Percentiles rank a stretch among this genome's conserved stretches.
phyloP scores from a whole-genome alignment of 176 grass and related monocot genomes.

The Carex littledalei region DNA sequence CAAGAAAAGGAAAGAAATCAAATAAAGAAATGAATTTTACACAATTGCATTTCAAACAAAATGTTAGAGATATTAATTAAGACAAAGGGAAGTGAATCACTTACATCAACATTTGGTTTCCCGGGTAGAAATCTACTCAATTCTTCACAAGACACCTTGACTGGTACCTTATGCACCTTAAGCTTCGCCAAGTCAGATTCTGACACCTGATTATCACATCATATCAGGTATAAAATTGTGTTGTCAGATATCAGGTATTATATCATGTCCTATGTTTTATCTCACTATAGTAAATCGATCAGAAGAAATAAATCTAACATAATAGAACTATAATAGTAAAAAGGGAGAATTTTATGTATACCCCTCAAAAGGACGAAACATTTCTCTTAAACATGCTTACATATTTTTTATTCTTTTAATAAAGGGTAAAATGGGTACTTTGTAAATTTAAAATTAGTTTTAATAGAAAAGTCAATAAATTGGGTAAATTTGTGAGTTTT shows the following conservation, averaged over 20 bases:
- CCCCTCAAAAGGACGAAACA: too few species aligned
- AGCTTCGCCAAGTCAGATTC: constrained; percentile 55
- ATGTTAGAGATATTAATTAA: neutral
- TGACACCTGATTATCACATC: constrained; percentile 38
- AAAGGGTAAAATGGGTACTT: too few species aligned
- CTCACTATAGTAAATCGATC: too few species aligned
- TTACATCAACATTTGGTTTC: constrained; percentile 48
- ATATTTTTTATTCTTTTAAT: too few species aligned
- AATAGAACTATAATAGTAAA: too few species aligned
- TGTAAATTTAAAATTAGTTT: too few species aligned
- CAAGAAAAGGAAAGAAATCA: constrained; percentile 16
- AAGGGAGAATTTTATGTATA: too few species aligned
- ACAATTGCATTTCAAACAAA: neutral
- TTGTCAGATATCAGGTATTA: neutral
- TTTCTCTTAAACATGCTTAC: too few species aligned
- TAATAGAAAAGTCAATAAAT: too few species aligned
- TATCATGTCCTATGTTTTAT: neutral
- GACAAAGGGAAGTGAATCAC: constrained; percentile 7
- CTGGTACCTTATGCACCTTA: constrained; percentile 64
- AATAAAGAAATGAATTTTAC: neutral
- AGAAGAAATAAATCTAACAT: too few species aligned
- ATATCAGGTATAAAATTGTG: constrained; percentile 22
- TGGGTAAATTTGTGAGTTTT: too few species aligned
- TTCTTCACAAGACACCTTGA: constrained; percentile 55
- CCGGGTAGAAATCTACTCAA: constrained; percentile 43